Conservation (phyloP, 352 stramenopile species). For the Sclerospora graminicola region DNA sequence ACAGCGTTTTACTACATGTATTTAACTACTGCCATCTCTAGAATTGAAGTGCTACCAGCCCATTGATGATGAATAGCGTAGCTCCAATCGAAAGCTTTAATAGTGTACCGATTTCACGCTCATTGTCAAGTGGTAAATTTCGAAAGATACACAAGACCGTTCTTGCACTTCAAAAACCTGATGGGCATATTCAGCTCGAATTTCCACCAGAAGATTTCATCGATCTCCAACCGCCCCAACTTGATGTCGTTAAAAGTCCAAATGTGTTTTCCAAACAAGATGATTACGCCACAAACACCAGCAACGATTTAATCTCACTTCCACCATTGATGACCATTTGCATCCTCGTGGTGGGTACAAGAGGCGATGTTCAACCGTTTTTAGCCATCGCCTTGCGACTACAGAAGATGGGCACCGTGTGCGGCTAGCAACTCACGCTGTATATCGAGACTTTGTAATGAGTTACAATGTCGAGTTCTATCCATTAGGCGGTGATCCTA, state of each 20-base stretch:
- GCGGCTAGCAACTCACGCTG: slow-evolving; percentile 82
- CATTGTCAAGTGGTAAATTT: slow-evolving; percentile 7
- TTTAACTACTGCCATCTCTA: too few relatives aligned
- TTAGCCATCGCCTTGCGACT: too few relatives aligned
- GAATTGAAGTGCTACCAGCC: too few relatives aligned
- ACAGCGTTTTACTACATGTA: too few relatives aligned
- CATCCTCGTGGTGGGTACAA: neutral
- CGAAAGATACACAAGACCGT: slow-evolving; percentile 6
- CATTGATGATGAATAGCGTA: too few relatives aligned
- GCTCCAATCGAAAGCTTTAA: neutral
- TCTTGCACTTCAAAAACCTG: slow-evolving; percentile 10
- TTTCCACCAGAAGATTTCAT: slow-evolving; percentile 25
- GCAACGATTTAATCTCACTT: too few relatives aligned
- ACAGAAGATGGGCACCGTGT: too few relatives aligned
- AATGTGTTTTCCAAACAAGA: too few relatives aligned
- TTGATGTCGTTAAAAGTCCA: too few relatives aligned
- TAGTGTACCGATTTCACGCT: neutral
- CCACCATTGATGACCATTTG: too few relatives aligned
- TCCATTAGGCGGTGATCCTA: slow-evolving; percentile 28
- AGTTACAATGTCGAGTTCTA: slow-evolving; percentile 71
- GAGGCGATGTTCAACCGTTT: too few relatives aligned
- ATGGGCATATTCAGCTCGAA: slow-evolving; percentile 32
- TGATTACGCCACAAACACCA: too few relatives aligned
- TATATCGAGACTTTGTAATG: slow-evolving; percentile 80
- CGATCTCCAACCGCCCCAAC: neutral